Evolutionary conservation across 345 rosid species (phyloP).

Genomic region (Dimocarpus longan): DNA sequence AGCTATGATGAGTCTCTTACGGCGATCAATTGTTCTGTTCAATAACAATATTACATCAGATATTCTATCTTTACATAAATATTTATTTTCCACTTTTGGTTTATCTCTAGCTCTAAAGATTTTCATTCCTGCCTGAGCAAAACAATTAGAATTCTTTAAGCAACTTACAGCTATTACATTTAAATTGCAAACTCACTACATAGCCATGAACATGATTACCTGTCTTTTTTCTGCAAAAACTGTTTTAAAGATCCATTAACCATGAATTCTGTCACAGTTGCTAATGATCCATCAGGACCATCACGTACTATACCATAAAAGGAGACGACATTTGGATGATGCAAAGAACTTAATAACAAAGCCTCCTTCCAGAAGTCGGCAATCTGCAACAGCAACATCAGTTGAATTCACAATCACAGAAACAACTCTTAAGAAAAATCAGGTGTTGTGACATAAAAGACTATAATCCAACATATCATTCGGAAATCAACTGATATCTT

Average conservation of each 20-base stretch:
- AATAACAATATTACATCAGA: conserved; percentile 29
- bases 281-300: conserved; percentile 96
- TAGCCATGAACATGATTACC: conserved; percentile 47
- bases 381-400: conserved; percentile 55
- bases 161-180: conserved; percentile 12
- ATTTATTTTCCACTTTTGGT: conserved; percentile 19
- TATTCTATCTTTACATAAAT: conserved; percentile 10
- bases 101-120: conserved; percentile 7
- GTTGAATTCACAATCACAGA: conserved; percentile 9
- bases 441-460: conserved; percentile 11
- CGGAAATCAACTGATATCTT: neutral
- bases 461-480: neutral
- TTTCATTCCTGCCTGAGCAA: conserved; percentile 4
- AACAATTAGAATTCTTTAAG: neutral
- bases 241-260: conserved; percentile 98
- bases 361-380: conserved; percentile 99
- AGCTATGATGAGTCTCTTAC: conserved; percentile 95
- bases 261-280: conserved; percentile 98
- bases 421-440: conserved; percentile 16
- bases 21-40: conserved; percentile 93
- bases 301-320: conserved; percentile 99
- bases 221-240: conserved; percentile 94
- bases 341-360: conserved; percentile 85
- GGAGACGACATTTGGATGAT: conserved; percentile 98
- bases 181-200: conserved; percentile 15